Evolutionary conservation across 2,329 filamentous ascomycete species (phyloP).

Genomic region (Paraphaeosphaeria sporulosa): DNA sequence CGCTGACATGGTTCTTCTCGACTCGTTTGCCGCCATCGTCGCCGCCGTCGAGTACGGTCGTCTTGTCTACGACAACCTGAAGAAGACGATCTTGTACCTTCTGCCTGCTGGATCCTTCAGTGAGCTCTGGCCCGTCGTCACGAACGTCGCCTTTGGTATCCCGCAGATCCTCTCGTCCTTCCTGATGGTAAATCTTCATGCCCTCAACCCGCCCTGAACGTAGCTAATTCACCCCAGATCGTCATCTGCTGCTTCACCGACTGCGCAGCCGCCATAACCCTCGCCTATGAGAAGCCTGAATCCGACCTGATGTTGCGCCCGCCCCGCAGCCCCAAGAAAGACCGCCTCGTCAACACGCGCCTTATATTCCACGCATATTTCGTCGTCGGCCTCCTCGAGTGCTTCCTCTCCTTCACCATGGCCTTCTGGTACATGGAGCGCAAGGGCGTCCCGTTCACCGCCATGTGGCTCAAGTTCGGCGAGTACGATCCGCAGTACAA

Average conservation of each 20-base stretch:
- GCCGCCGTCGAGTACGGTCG: conserved; percentile 76
- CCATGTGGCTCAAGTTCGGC: conserved; percentile 66
- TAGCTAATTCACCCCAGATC: conserved; percentile 20
- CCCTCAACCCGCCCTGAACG: neutral
- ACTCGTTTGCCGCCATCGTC: conserved; percentile 75
- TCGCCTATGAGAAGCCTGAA: conserved; percentile 80
- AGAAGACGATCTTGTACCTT: conserved; percentile 79
- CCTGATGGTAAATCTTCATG: conserved; percentile 60
- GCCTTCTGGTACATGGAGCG: conserved; percentile 51
- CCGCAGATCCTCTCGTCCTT: conserved; percentile 78
- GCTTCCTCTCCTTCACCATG: conserved; percentile 54
- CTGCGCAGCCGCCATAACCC: conserved; percentile 67
- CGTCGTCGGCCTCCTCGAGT: conserved; percentile 67
- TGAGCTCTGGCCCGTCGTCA: conserved; percentile 78
- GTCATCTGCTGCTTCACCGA: conserved; percentile 75
- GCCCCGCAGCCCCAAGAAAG: conserved; percentile 72
- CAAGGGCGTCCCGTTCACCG: conserved; percentile 70
- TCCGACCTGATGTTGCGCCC: conserved; percentile 75
- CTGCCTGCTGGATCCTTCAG: conserved; percentile 76
- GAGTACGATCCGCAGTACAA: conserved; percentile 35
- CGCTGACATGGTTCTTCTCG: conserved; percentile 69
- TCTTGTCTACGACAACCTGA: conserved; percentile 80
- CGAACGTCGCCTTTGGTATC: conserved; percentile 74
- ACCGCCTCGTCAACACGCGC: conserved; percentile 76
- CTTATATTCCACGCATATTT: conserved; percentile 77